Evolutionary conservation across 306 rosid species (phyloP), one percentile per base, ranked within the genome.

Genomic region (Hippophae rhamnoides): DNA sequence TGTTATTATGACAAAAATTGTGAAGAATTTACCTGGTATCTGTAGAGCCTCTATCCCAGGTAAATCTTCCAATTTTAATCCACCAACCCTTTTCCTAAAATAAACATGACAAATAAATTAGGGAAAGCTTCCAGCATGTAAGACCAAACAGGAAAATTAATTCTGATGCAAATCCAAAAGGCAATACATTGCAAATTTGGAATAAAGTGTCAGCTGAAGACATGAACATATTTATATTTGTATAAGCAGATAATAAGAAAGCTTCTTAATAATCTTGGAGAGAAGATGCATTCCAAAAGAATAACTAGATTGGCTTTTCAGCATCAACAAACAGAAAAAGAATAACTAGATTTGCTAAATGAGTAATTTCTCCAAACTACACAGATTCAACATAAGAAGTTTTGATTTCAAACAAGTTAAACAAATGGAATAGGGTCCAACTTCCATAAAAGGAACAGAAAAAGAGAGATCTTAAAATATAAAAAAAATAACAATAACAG

Each of bases 41-140:
- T 81, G 87, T 69, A 92, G 78, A 64, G 96, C 83, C 53, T 92
- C 96, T 78, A 85, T 61, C 59, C 93, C 89, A 0, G 98, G 96
- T 76, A 92, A 58, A 52, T 87, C 98, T 70, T 87, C 98, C 79
- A 92, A 70, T 64, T 87, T 92, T 74, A 92, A 68, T 61, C 98
- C 98, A 63, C 96, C 98, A 62, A 92, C 96, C 71, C 67, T 85
- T 77, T 92, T 92, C 76, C 98, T 92, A 59, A 69, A 48, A 74
- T 61, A 81, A 72, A 67, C 59, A 57, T 7, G 41, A 10, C 8
- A 45, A 40, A 46, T 42, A 53, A 70, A 52, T 62, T 38, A 26
- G 63, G 67, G 46, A 40, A 44, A 63, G 58, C 61, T 44, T 56
- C 5, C 56, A 46, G 53, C 25, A 57, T 31, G 38, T 31, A 54